Percentiles rank a stretch among this genome's conserved stretches.
phyloP scores from a whole-genome alignment of 2,329 filamentous ascomycete genomes.

The Monosporascus cannonballus region DNA sequence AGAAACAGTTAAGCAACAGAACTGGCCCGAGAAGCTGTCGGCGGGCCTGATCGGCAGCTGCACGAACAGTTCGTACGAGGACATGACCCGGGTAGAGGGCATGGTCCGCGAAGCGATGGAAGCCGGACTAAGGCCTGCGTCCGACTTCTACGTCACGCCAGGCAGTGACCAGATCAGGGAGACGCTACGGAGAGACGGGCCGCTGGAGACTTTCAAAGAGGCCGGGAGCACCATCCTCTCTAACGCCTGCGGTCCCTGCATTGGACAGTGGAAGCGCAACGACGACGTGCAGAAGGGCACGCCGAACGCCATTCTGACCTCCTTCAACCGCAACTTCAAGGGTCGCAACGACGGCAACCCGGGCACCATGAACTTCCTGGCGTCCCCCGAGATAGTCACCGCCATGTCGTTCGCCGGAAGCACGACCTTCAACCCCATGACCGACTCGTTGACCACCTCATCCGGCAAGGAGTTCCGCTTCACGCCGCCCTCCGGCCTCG shows the following conservation, averaged over 20 bases:
- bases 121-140: constrained; percentile 83
- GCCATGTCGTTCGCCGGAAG: constrained; percentile 89
- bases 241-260: constrained; percentile 91
- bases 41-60: constrained; percentile 95
- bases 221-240: constrained; percentile 87
- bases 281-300: constrained; percentile 81
- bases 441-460: constrained; percentile 74
- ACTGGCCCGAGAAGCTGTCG: constrained; percentile 87
- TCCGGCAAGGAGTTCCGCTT: constrained; percentile 82
- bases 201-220: constrained; percentile 75
- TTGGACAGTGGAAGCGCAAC: constrained; percentile 91
- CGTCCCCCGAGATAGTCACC: constrained; percentile 92
- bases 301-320: constrained; percentile 89
- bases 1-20: constrained; percentile 71
- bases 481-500: constrained; percentile 65
- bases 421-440: constrained; percentile 95
- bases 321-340: constrained; percentile 98
- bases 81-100: constrained; percentile 93
- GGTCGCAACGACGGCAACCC: constrained; percentile 96
- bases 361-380: constrained; percentile 97
- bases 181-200: constrained; percentile 83
- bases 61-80: constrained; percentile 97
- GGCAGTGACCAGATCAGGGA: constrained; percentile 96
- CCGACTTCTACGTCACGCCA: constrained; percentile 93
- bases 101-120: constrained; percentile 85